phyloP scores from a whole-genome alignment of 2,329 filamentous ascomycete genomes.

The Fusarium chaquense region DNA sequence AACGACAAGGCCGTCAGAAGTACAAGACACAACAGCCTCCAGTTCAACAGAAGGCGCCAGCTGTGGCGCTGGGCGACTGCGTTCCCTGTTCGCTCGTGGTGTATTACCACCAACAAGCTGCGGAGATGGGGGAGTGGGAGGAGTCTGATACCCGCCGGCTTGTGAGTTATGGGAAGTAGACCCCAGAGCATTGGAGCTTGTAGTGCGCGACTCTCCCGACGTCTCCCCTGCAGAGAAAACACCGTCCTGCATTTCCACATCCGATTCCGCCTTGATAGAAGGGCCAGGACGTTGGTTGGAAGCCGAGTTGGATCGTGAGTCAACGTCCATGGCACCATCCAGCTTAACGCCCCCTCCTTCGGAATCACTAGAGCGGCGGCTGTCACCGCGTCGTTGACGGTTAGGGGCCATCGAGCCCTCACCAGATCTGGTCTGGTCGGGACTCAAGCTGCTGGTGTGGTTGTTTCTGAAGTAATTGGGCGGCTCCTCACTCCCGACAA shows the following conservation, averaged over 20 bases:
- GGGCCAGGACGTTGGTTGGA: slow-evolving; percentile 22
- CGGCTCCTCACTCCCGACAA: slow-evolving; percentile 6
- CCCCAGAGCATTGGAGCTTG: slow-evolving; percentile 24
- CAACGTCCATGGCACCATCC: slow-evolving; percentile 57
- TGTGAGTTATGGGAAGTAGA: slow-evolving; percentile 12
- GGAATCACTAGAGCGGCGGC: slow-evolving; percentile 55
- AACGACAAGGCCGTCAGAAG: slow-evolving; percentile 87
- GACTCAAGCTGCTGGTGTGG: not conserved
- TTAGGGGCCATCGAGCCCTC: not conserved
- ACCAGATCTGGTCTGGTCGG: not conserved
- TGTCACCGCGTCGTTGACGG: slow-evolving; percentile 24
- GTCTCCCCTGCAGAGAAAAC: slow-evolving; percentile 10
- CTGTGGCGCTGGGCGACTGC: slow-evolving; percentile 22
- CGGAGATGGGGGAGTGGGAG: slow-evolving; percentile 37
- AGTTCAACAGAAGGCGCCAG: slow-evolving; percentile 71
- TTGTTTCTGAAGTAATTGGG: slow-evolving; percentile 1
- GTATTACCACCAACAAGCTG: slow-evolving; percentile 1
- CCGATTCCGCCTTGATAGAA: slow-evolving; percentile 55
- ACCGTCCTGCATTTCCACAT: slow-evolving; percentile 40
- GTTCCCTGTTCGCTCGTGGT: slow-evolving; percentile 6
- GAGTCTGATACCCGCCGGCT: slow-evolving; percentile 23
- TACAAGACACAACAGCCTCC: slow-evolving; percentile 91
- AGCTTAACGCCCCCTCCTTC: slow-evolving; percentile 62
- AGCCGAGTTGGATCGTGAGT: slow-evolving; percentile 43
- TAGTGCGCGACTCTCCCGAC: slow-evolving; percentile 28